These are phyloP conservation scores for Auriscalpium microsporum DNA, from an alignment of 768 basidiomycete genomes.

Conservation along the genomic window DNA sequence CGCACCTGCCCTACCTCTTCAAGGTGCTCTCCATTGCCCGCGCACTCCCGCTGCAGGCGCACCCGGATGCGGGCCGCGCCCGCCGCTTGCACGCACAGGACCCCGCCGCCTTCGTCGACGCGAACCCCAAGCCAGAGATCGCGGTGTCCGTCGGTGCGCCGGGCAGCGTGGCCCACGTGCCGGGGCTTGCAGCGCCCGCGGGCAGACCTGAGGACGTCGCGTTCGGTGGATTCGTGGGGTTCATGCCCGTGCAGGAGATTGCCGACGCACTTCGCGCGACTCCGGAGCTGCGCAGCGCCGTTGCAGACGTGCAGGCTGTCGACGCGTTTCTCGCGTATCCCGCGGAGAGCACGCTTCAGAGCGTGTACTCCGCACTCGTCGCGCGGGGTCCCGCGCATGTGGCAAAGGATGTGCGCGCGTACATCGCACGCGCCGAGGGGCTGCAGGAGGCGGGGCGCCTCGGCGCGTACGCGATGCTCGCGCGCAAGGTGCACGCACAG, in stretches of 20 bases:
- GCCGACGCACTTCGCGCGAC: constrained; percentile 31
- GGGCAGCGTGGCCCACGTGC: constrained; percentile 3
- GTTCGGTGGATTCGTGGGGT: constrained; percentile 42
- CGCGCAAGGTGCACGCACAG: constrained; percentile 35
- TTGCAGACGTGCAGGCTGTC: constrained; percentile 27
- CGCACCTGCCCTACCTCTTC: constrained; percentile 45
- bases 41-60: constrained; percentile 45
- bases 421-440: constrained; percentile 18
- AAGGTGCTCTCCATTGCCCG: constrained; percentile 46
- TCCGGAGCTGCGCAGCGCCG: constrained; percentile 34
- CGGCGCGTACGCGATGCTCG: constrained; percentile 22
- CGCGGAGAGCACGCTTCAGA: constrained; percentile 26
- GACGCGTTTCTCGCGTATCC: constrained; percentile 24
- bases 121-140: constrained; percentile 56
- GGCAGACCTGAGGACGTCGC: constrained; percentile 7
- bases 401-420: constrained; percentile 25
- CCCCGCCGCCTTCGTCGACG: constrained; percentile 35
- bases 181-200: constrained; percentile 3
- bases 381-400: constrained; percentile 23
- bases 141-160: constrained; percentile 42
- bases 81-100: constrained; percentile 34
- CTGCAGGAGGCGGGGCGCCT: constrained; percentile 2
- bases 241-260: constrained; percentile 40
- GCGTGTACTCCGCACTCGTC: constrained; percentile 37
- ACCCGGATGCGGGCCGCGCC: constrained; percentile 43